Base-by-base conservation (phyloP, 805 yeast species). In the Wickerhamomyces queroliae region DNA sequence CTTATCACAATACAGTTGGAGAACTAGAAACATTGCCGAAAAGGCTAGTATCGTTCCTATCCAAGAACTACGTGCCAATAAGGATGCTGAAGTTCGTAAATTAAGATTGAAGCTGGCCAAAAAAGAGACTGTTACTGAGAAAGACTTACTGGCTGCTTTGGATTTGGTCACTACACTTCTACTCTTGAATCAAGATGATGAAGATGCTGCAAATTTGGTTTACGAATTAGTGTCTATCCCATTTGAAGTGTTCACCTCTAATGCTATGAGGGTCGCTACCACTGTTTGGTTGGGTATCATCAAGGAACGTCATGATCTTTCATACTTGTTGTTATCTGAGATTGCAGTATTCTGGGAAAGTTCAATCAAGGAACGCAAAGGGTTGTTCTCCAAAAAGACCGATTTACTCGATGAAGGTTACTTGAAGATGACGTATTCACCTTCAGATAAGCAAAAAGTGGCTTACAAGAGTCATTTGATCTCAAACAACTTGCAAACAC, bases 371-470 rank as follows among this genome's bases (percentile, higher is more conserved):
- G 62, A 69, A 23, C 63, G 64, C 21, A 64, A 64, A 30, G 97
- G 98, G 4, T 58, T 91, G 10, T 90, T 75, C 58, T 74, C 81
- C 7, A 68, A 64, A 5, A 50, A 61, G 6, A 62, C 63, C 46
- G 95, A 89, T 56, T 56, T 76, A 7, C 53, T 50, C 1, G 64
- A 70, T 40, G 81, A 91, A 19, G 85, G 81, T 40, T 81, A 69
- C 58, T 63, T 75, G 46, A 71, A 69, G 37, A 93, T 93, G 99
- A 93, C 86, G 46, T 93, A 93, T 52, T 65, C 89, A 1, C 97
- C 99, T 10, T 80, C 95, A 34, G 80, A 83, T 61, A 80, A 78
- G 48, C 66, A 67, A 33, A 69, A 67, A 7, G 70, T 81, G 7
- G 74, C 74, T 39, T 76, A 72, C 43, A 62, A 66, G 25, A 78